Evolutionary conservation across 2,329 filamentous ascomycete genomes (phyloP).

Genomic region (Proliferodiscus dingleyae): DNA sequence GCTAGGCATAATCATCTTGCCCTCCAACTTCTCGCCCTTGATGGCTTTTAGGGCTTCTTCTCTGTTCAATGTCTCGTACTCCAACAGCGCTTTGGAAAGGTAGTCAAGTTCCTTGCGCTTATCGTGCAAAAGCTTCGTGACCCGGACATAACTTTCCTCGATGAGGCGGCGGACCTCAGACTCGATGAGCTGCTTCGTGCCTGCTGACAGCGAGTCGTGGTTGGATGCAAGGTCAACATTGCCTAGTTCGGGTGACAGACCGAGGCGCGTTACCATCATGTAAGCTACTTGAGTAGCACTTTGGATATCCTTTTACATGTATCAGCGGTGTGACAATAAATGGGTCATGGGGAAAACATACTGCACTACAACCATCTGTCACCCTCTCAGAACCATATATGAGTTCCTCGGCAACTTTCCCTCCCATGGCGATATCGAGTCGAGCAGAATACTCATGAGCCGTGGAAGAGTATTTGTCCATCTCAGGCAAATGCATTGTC

Average conservation of each 20-base stretch:
- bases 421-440: constrained; percentile 78
- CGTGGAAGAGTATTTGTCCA: constrained; percentile 88
- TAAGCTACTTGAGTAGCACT: constrained; percentile 78
- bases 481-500: constrained; percentile 81
- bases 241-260: constrained; percentile 83
- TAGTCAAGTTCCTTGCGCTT: constrained; percentile 82
- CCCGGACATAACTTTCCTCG: constrained; percentile 74
- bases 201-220: constrained; percentile 75
- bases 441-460: constrained; percentile 76
- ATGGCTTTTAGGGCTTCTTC: constrained; percentile 90
- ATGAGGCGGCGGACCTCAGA: constrained; percentile 80
- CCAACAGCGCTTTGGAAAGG: constrained; percentile 80
- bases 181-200: constrained; percentile 85
- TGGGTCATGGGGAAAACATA: constrained; percentile 39
- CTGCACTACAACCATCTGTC: constrained; percentile 74
- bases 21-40: constrained; percentile 73
- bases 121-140: constrained; percentile 62
- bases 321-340: constrained; percentile 30
- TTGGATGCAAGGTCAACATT: constrained; percentile 83
- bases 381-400: constrained; percentile 89
- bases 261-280: constrained; percentile 80
- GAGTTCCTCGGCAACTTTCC: constrained; percentile 86
- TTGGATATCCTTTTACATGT: constrained; percentile 64
- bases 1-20: constrained; percentile 57
- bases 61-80: constrained; percentile 89